A percentile compares a stretch with the other conserved stretches of the same genome.
Conservation (phyloP, 768 basidiomycete species). For the Tulasnella sp. region DNA sequence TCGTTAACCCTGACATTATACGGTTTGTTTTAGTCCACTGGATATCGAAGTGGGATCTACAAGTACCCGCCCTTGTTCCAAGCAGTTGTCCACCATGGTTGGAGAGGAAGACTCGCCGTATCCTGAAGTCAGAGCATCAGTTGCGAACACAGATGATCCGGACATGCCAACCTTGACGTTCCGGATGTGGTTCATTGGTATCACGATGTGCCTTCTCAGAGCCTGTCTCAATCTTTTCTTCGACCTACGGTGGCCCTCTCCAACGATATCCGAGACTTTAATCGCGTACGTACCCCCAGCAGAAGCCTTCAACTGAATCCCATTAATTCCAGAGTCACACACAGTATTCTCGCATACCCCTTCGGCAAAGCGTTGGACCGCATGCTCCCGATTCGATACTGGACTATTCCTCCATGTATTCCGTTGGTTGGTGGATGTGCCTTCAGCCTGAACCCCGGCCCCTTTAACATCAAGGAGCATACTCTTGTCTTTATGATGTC, state of each 20-base stretch:
- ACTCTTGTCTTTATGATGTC: conserved; percentile 91
- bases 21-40: not conserved
- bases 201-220: not conserved
- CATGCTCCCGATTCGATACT: conserved; percentile 72
- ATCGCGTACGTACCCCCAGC: not conserved
- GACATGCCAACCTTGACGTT: conserved; percentile 95
- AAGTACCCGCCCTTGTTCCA: not conserved
- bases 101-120: not conserved
- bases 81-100: conserved; percentile 37
- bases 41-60: not conserved
- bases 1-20: not conserved
- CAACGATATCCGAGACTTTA: conserved; percentile 59
- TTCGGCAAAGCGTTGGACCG: conserved; percentile 85
- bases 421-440: conserved; percentile 53
- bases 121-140: conserved; percentile 71
- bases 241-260: conserved; percentile 90
- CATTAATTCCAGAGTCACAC: not conserved
- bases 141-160: conserved; percentile 99
- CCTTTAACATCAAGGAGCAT: conserved; percentile 98
- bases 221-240: conserved; percentile 88
- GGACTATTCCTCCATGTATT: conserved; percentile 53
- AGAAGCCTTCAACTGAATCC: not conserved
- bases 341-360: conserved; percentile 78
- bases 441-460: conserved; percentile 88
- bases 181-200: conserved; percentile 80